Base-by-base conservation (phyloP, 768 basidiomycete genomes). In the Favolaschia claudopus region DNA sequence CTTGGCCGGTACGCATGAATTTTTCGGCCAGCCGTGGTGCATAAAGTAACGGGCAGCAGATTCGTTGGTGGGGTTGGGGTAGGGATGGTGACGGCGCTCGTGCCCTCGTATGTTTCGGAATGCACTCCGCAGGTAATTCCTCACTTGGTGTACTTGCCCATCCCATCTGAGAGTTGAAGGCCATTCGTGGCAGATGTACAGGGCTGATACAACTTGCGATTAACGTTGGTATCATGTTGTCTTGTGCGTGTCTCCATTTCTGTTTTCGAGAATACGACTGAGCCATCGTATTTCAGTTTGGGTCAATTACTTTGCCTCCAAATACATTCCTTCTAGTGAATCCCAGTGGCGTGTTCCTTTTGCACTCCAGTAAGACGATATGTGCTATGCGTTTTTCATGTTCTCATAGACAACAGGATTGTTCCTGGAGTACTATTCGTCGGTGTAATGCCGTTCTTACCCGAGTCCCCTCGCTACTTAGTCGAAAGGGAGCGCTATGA, bases 51-150 rank as follows among this genome's bases (percentile, higher is more conserved):
- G 45, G 82, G n/a, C n/a, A 79, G n/a, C 74, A 87, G 59, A 5
- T 89, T 88, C 70, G 53, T 89, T 0, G 79, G 82, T 7, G 88
- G 89, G 19, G 74, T 88, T 47, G 87, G 88, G 7, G 78, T 88
- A 27, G 85, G 86, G 14, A 80, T 82, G 77, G 75, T 80, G 7
- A 77, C 79, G 1, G 80, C 82, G 5, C 68, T 85, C 2, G 77
- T 82, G 6, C 83, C 84, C 13, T 74, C 81, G 0, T 85, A 85
- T 43, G 75, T 83, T 10, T 83, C 82, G 1, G 84, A 85, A 66
- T 83, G 76, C 44, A 75, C 77, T 3, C 83, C 83, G 3, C 77
- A 70, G 49, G n/a, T n/a, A n/a, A n/a, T n/a, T n/a, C n/a, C n/a
- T n/a, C n/a, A n/a, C n/a, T n/a, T n/a, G n/a, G n/a, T n/a, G n/a